Base-by-base conservation (phyloP, 2,329 filamentous ascomycete species). In the Colletotrichum somersetense region DNA sequence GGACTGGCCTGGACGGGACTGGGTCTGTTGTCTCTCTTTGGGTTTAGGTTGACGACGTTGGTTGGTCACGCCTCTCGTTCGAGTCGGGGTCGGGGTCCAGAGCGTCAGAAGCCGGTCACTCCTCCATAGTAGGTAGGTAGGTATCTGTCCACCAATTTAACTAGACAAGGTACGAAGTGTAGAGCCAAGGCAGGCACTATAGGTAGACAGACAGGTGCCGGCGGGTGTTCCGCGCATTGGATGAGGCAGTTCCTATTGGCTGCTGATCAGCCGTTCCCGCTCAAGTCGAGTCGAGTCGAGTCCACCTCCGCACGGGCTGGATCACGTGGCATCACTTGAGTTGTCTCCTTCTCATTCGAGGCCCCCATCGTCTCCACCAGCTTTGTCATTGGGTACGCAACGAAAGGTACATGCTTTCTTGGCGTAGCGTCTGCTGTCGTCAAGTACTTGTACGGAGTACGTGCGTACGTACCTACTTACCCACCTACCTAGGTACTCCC, bases 31-130 rank as follows among this genome's bases (percentile, higher is more conserved):
- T 52, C 46, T 30, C 33, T 26, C 35, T n/a, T 38, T 59, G 30
- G 40, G 26, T 35, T 50, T 52, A 62, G 59, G 59, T 63, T 57
- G 33, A 33, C 56, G 26, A 53, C 35, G 35, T 57, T 44, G 61
- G 38, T 42, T 50, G 62, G 66, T 55, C 44, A 52, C 52, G 42
- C 38, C 16, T 46, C 20, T 48, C 10, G 20, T 48, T 18, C 46
- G 52, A 62, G 52, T 68, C 65, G 69, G 62, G 65, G 69, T 68
- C 58, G 58, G 68, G 68, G 69, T 20, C 53, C 33, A 35, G 1
- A 55, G 46, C 64, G 26, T 58, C 38, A 40, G 18, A 40, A 20
- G 16, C 52, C 14, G 4, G 52, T 35, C 52, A 55, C 2, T 2
- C 7, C 1, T 44, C 20, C 6, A 1, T 40, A 4, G 10, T 18